phyloP scores from a whole-genome alignment of 495 filamentous ascomycete species.

The Penicillium steckii region DNA sequence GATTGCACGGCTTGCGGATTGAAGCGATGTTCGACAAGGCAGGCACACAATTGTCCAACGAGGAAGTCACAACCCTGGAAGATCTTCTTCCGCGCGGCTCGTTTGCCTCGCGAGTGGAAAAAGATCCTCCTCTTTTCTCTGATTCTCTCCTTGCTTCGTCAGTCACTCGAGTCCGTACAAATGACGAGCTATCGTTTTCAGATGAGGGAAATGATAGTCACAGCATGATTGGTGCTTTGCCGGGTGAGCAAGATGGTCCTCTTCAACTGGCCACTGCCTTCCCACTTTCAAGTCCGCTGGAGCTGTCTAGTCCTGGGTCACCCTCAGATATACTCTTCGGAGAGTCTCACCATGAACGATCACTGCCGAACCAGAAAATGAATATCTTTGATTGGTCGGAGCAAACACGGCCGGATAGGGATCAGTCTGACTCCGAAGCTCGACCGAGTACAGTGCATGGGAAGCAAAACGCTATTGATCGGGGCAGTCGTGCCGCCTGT shows the following conservation, averaged over 20 bases:
- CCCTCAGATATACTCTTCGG: not conserved
- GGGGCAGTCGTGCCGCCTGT: conserved; percentile 70
- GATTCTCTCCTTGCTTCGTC: conserved; percentile 56
- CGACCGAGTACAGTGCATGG: conserved; percentile 89
- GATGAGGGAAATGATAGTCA: conserved; percentile 30
- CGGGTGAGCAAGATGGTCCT: conserved; percentile 22
- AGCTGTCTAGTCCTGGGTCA: not conserved
- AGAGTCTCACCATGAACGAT: conserved; percentile 14
- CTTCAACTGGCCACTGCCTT: not conserved
- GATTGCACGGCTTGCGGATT: conserved; percentile 57
- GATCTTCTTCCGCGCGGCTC: conserved; percentile 45
- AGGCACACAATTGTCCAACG: conserved; percentile 51
- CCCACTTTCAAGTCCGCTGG: conserved; percentile 6
- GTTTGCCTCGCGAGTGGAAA: conserved; percentile 33
- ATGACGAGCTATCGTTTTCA: conserved; percentile 18
- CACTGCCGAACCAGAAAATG: conserved; percentile 27
- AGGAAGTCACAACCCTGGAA: conserved; percentile 59
- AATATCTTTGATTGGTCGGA: conserved; percentile 88
- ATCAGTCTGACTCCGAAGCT: conserved; percentile 50
- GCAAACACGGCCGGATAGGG: conserved; percentile 54
- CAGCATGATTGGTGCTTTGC: conserved; percentile 35
- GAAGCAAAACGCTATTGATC: conserved; percentile 71
- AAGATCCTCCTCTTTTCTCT: conserved; percentile 24
- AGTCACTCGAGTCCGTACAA: conserved; percentile 20
- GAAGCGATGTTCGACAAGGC: conserved; percentile 90